Base-by-base conservation (phyloP, 768 basidiomycete genomes). In the Dictyophora rubrovolvata region DNA sequence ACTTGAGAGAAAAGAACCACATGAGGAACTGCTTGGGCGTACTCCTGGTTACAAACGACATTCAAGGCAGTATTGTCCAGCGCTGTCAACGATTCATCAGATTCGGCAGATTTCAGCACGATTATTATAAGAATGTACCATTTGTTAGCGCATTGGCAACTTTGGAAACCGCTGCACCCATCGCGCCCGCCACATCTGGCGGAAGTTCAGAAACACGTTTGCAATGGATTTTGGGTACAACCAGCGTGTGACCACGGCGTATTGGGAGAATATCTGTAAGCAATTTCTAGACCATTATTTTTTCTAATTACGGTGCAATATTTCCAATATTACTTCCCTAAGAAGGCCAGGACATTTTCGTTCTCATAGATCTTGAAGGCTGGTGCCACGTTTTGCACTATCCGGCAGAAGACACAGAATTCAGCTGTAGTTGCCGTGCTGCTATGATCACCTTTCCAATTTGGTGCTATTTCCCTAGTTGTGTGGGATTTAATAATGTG, bases 31-130 rank as follows among this genome's bases (percentile, higher is more conserved):
- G 84, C 84, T 66, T 89, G 87, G 0, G 87, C 87, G 64, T 89
- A 89, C 68, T 87, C 86, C 66, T 89, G 86, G 66, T 88, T 88
- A 65, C 86, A 87, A 4, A 88, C 86, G 6, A 89, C 79, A 66
- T 88, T 89, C 51, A 89, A 72, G 7, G 75, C 85, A 16, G 84
- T 84, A 63, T 87, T 84, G 11, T 79, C 74, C 22, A 86, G 63
- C 1, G 80, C 85, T 87, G 56, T 5, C 20, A 34, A 42, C 23
- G 14, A 57, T 28, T 28, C 7, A 28, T 28, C 28, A 28, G 20
- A 60, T 60, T 17, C 16, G n/a, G 60, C 51, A 28, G 62, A n/a
- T 17, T 35, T 23, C 8, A 18, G 28, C 28, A 23, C 14, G 20
- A 56, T 53, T 11, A 21, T 36, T n/a, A 34, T 28, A 20, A 23